A percentile compares a stretch with the other conserved stretches of the same genome.
phyloP scores from a whole-genome alignment of 1,284 basidiomycete species.

The Pulveroboletus sp. region DNA sequence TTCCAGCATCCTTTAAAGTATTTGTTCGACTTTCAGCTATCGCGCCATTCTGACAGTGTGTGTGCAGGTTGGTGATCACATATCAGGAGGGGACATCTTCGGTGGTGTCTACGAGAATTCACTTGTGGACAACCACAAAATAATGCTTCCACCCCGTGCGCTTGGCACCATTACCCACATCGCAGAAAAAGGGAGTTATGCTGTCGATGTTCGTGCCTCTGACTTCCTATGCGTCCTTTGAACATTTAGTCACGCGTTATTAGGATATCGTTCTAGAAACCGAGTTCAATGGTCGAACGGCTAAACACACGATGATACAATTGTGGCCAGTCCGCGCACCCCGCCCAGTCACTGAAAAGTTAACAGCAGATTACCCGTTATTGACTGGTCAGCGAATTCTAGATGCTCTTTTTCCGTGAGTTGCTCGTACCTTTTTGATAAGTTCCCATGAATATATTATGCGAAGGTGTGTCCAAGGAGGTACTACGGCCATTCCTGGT shows the following conservation, averaged over 20 bases:
- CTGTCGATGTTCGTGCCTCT: constrained; percentile 71
- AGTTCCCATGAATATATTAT: not conserved
- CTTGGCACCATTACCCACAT: constrained; percentile 94
- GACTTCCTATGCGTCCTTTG: not conserved
- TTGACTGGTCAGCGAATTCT: constrained; percentile 97
- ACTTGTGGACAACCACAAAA: constrained; percentile 94
- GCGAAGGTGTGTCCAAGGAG: constrained; percentile 92
- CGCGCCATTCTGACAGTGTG: constrained; percentile 19
- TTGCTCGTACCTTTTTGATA: constrained; percentile 13
- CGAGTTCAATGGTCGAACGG: constrained; percentile 95
- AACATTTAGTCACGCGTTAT: constrained; percentile 3
- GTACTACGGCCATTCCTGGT: constrained; percentile 98
- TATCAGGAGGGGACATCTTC: constrained; percentile 96
- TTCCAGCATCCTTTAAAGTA: constrained; percentile 80
- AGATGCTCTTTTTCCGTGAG: constrained; percentile 94
- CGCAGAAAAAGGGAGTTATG: constrained; percentile 93
- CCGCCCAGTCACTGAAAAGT: constrained; percentile 92
- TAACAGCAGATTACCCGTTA: constrained; percentile 90
- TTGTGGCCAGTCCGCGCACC: constrained; percentile 99
- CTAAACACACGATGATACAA: constrained; percentile 96
- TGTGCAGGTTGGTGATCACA: constrained; percentile 91
- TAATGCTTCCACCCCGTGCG: constrained; percentile 92
- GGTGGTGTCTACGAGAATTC: constrained; percentile 98
- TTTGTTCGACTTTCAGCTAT: constrained; percentile 10
- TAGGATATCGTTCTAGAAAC: constrained; percentile 96